Conservation (phyloP, 2,329 filamentous ascomycete species). For the Cyphellophora europaea region DNA sequence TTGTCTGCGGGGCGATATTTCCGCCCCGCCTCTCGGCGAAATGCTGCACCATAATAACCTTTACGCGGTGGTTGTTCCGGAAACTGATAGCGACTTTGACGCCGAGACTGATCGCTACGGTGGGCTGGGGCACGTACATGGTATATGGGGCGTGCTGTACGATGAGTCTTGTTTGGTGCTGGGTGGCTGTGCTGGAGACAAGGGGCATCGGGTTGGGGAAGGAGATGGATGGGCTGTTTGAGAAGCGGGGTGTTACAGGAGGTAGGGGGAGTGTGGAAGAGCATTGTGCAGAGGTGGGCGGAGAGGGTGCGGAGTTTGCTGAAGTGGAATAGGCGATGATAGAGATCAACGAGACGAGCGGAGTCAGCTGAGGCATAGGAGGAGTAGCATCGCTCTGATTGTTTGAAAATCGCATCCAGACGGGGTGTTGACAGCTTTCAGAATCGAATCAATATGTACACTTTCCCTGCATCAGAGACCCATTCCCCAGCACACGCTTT, state of each 20-base stretch:
- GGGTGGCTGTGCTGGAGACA: constrained; percentile 10
- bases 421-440: too few species aligned
- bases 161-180: constrained; percentile 5
- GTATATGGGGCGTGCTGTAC: constrained; percentile 7
- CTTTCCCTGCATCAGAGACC: too few species aligned
- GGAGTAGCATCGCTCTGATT: constrained; percentile 1
- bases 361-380: not conserved
- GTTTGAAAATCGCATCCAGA: not conserved
- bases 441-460: too few species aligned
- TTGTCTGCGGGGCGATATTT: constrained; percentile 13
- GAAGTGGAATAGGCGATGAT: constrained; percentile 1
- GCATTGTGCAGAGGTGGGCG: constrained; percentile 2
- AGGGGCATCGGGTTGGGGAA: constrained; percentile 8
- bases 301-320: constrained; percentile 4
- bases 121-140: constrained; percentile 10
- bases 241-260: not conserved
- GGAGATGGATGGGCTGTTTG: constrained; percentile 7
- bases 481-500: too few species aligned
- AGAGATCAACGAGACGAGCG: not conserved
- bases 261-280: constrained; percentile 2
- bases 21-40: constrained; percentile 8
- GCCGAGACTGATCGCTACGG: constrained; percentile 8
- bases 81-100: constrained; percentile 11
- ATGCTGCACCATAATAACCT: constrained; percentile 12
- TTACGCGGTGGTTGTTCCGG: constrained; percentile 11